Evolutionary conservation across 306 rosid species (phyloP), one percentile per base, ranked within the genome.

Genomic region (Lagenaria siceraria): DNA sequence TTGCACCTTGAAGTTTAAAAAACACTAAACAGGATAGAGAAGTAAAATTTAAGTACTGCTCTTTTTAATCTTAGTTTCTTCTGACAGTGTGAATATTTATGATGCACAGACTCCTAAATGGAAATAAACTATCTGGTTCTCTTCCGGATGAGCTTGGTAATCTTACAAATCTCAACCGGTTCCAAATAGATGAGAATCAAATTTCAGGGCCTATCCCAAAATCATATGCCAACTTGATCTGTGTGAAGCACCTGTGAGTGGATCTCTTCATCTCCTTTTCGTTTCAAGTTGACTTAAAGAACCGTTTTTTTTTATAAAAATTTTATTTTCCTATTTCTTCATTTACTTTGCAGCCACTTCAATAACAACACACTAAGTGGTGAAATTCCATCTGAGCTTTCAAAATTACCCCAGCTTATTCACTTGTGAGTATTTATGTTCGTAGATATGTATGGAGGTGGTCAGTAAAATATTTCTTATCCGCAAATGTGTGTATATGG

Each of bases 281-380:
- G 25, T 51, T 42, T 36, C 18, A 74, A 17, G 53, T 58, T 75
- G 46, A 68, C 24, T 31, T 9, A 36, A 27, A 77, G 11, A 18
- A 7, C 10, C 0, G 0, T 36, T 66, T 66, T 21, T 10, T 55
- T 19, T 58, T 11, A 25, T 4, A 51, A 0, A 17, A 27, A 7
- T 2, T 13, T 0, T 35, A 19, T 40, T 27, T 15, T 0, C 35
- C 29, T 29, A 77, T 60, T 25, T 60, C 36, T 61, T 77, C 53
- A 46, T 61, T 77, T 77, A 61, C 72, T 74, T 40, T 25, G 82
- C 85, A 87, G 88, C 62, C 90, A 87, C 79, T 78, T 87, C 88
- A 87, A 87, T 74, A 87, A 87, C 78, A 87, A 87, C 77, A 82
- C 84, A 21, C 80, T 87, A 13, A 87, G 85, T 64, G 87, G 85